phyloP scores from a whole-genome alignment of 2,329 filamentous ascomycete species.

The Chaetomium olivaceum region DNA sequence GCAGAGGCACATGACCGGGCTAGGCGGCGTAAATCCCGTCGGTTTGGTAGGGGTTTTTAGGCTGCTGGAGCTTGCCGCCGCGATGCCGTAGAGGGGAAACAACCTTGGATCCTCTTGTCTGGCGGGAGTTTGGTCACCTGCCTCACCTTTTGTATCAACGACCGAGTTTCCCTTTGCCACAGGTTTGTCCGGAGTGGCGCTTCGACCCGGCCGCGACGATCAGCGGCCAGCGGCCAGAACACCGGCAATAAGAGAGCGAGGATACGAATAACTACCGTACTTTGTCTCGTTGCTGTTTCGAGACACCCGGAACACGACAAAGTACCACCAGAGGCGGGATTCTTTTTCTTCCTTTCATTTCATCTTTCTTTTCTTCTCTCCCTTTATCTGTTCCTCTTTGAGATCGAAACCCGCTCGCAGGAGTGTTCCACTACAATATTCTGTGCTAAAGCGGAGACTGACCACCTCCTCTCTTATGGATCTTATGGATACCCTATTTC shows the following conservation, averaged over 20 bases:
- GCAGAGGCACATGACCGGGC: constrained; percentile 17
- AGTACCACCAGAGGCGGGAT: background rate
- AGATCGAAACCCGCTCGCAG: background rate
- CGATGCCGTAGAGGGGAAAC: background rate
- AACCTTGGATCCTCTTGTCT: background rate
- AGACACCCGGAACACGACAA: background rate
- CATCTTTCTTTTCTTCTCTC: background rate
- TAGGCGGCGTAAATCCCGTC: constrained; percentile 5
- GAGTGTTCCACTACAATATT: too few relatives aligned
- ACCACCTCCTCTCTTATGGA: too few relatives aligned
- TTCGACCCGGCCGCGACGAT: background rate
- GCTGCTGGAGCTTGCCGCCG: background rate
- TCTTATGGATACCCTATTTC: background rate
- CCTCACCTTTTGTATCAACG: background rate
- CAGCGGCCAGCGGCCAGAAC: background rate
- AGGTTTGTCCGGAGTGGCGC: background rate
- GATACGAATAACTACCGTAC: background rate
- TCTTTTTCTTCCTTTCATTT: background rate
- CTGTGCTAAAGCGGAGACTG: too few relatives aligned
- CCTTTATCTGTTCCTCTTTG: background rate
- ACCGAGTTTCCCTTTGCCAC: background rate
- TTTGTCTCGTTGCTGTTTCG: background rate
- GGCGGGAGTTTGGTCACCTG: background rate
- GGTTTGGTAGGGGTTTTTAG: constrained; percentile 1
- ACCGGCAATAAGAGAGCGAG: background rate